Conservation (phyloP, 805 yeast genomes). For the Saturnispora serradocipensis region DNA sequence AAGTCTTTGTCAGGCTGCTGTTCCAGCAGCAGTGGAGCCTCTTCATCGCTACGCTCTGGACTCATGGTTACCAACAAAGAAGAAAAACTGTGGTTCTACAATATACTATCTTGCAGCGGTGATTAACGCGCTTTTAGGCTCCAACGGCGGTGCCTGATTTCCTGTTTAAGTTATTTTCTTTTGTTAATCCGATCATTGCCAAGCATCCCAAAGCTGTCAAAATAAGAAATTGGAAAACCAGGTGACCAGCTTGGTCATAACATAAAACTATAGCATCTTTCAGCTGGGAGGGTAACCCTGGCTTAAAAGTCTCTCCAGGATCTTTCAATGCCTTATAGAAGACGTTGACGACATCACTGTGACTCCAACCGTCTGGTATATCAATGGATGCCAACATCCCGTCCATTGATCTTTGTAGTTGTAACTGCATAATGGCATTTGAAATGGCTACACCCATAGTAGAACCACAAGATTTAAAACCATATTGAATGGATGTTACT, state of each 20-base stretch:
- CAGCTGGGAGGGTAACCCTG: background rate
- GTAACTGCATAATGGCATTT: slow-evolving; percentile 34
- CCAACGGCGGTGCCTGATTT: background rate
- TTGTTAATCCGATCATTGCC: background rate
- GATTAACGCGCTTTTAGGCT: background rate
- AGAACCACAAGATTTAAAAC: slow-evolving; percentile 44
- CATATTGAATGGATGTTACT: slow-evolving; percentile 80
- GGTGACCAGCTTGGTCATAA: slow-evolving; percentile 41
- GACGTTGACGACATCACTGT: background rate
- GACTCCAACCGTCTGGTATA: background rate
- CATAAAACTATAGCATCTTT: slow-evolving; percentile 22
- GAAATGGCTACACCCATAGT: slow-evolving; percentile 42
- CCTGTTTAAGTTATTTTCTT: background rate
- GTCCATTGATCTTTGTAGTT: background rate
- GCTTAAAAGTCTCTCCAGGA: background rate
- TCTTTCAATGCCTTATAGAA: background rate
- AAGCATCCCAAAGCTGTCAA: slow-evolving; percentile 8
- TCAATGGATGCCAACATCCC: background rate
- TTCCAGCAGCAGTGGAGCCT: background rate
- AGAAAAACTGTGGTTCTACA: background rate
- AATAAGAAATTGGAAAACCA: slow-evolving; percentile 36
- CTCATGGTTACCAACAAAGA: background rate
- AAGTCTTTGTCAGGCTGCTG: background rate
- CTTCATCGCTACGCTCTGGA: background rate
- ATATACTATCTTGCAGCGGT: background rate